Evolutionary conservation across 176 grass and related monocot species (phyloP), one percentile per base, ranked within the genome.

Genomic region (Triticum monococcum): DNA sequence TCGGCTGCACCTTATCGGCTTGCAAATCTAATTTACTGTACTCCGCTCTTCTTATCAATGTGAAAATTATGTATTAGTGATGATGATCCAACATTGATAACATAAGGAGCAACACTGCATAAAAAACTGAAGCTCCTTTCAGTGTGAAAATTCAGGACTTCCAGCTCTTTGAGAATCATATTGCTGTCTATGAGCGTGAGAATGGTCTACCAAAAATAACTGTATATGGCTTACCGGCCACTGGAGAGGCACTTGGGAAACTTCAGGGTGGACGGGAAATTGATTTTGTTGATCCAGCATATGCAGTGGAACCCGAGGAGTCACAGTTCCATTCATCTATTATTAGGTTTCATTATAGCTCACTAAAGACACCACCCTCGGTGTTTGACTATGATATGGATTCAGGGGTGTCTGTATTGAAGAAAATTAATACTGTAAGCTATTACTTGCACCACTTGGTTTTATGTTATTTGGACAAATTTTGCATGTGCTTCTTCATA

Each of bases 301-400:
- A 95, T 79, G 78, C 80, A 33, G 88, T 87, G 64, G 93, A 95
- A 41, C 74, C 86, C 17, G 75, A 89, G 68, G 64, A 92, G 26
- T 95, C 93, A 71, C 73, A 88, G 26, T 98, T 91, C 72, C 81
- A 79, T 89, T 95, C 93, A 74, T 80, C 64, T 36, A 79, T 98
- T 81, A 52, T 98, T 62, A 90, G 91, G 32, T 95, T 89, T 90
- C 86, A 59, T 86, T 98, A 95, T 68, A 95, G 96, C 31, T 95
- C 96, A 61, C 82, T 98, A 86, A 85, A 86, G 82, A 94, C 93
- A 54, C 93, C 96, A 0, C 81, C 73, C 33, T 95, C 91, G 81
- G 86, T 95, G 22, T 98, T 94, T 5, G 91, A 98, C 82, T 91
- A 95, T 77, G 91, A 95, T 85, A 91, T 98, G 96, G 88, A 95